Evolutionary conservation across 1,139 yeast species (phyloP), one percentile per base, ranked within the genome.

Genomic region (Taiozyma sp.): DNA sequence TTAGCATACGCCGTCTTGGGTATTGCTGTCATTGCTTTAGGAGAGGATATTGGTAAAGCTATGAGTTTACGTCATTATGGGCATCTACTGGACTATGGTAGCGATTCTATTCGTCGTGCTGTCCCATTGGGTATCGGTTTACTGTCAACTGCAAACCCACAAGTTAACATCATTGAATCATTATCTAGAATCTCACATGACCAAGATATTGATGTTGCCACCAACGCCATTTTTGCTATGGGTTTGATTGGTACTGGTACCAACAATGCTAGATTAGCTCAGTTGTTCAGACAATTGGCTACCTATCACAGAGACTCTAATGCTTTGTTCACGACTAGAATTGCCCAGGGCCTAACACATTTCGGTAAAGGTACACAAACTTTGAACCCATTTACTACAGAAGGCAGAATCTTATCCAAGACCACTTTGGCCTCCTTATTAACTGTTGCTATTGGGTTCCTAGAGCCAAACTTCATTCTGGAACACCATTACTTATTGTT

Each of bases 191-290:
- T 89, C 71, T 90, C 98, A 4, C 99, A 95, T 70, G 99, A 95
- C 66, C 85, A 91, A 53, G 98, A 93, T 69, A 74, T 89, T 62
- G 96, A 90, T 65, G 97, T 95, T 52, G 97, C 99, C 6, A 87
- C 87, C 68, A 95, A 92, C 66, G 92, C 99, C 30, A 92, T 93
- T 56, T 92, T 89, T 65, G 84, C 97, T 44, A 92, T 95, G 99
- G 99, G 99, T 53, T 73, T 95, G 57, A 96, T 93, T 59, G 99
- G 99, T 66, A 95, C 97, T 30, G 99, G 99, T 72, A 95, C 99
- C 41, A 92, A 93, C 71, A 95, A 95, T 68, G 99, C 99, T 9
- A 87, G 99, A 74, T 78, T 95, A 60, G 98, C 98, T 2, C 99
- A 93, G 73, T 77, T 95, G 59, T 79, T 95, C 65, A 83, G 99